Base-by-base conservation (phyloP, 208 protist genomes). In the Crithidia brevicula region DNA sequence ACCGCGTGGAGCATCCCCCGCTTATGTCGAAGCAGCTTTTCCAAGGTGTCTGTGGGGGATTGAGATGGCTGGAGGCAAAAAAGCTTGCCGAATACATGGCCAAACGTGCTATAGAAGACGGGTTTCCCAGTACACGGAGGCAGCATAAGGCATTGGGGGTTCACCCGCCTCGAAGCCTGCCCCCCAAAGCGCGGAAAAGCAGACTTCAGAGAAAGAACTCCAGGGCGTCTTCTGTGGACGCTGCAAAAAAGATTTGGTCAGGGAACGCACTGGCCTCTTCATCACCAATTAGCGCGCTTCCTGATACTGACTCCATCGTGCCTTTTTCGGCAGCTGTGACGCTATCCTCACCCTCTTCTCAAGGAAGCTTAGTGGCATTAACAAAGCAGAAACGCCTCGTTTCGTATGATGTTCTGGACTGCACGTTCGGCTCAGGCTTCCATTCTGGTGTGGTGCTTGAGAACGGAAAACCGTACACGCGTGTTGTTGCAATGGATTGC, bases 321-420 rank as follows among this genome's bases (percentile, higher is more conserved):
- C 31, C 43, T 16, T 40, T 46, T 20, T 36, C 34, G 2, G 22
- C 42, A 11, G 49, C 45, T 6, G 31, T 56, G 23, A 49, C 50
- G 0, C 25, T 52, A 15, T 47, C 45, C 1, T 51, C 47, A 2
- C 49, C 53, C 16, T 67, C 60, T 30, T 11, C 54, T 27, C 13
- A n/a, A 4, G 34, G 64, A 18, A 61, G 57, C 27, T 42, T 82
- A 33, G 66, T 78, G 4, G 22, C 60, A 6, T 22, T 60, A 22
- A 28, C 49, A 8, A 87, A 85, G 62, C 72, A 58, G 11, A 77
- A 86, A 34, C 72, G 90, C 4, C 64, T 94, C 9, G 78, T 94
- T 3, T 77, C 81, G 15, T 96, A 92, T 57, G 88, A 96, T 50
- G 89, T 96, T 1, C 72, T 96, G 20, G 91, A 96, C 62, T 96